phyloP scores from a whole-genome alignment of 2,329 filamentous ascomycete species.

The Scedosporium aurantiacum region DNA sequence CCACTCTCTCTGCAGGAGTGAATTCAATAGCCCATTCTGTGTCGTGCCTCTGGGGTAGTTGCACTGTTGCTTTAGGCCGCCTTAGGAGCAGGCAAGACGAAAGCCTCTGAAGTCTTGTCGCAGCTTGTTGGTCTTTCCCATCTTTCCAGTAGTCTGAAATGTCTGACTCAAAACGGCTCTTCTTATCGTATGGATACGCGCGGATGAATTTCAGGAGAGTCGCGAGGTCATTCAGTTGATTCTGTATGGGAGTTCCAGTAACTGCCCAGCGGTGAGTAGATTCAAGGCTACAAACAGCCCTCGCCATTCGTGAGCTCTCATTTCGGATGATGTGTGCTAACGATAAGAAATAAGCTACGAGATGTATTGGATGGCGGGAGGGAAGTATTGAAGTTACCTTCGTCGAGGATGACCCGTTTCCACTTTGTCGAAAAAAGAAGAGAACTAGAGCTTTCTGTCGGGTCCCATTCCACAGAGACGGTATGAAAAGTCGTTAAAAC shows the following conservation, averaged over 20 bases:
- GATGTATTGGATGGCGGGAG: background rate
- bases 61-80: slow-evolving; percentile 24
- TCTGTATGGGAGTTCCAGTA: slow-evolving; percentile 39
- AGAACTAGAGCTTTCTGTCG: background rate
- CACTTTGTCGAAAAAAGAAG: slow-evolving; percentile 23
- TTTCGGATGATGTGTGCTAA: slow-evolving; percentile 30
- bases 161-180: slow-evolving; percentile 25
- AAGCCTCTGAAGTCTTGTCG: slow-evolving; percentile 26
- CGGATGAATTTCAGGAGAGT: slow-evolving; percentile 31
- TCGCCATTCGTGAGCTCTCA: slow-evolving; percentile 19
- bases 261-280: slow-evolving; percentile 31
- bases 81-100: slow-evolving; percentile 27
- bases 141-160: slow-evolving; percentile 27
- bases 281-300: slow-evolving; percentile 25
- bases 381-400: slow-evolving; percentile 17
- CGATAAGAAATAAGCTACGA: background rate
- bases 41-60: slow-evolving; percentile 26
- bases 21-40: slow-evolving; percentile 10
- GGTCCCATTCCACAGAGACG: slow-evolving; percentile 23
- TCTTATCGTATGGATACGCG: slow-evolving; percentile 28
- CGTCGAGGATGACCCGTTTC: slow-evolving; percentile 27
- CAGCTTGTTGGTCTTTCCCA: slow-evolving; percentile 23
- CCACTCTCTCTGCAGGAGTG: background rate
- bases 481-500: background rate
- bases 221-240: slow-evolving; percentile 29